A percentile compares a stretch with the other conserved stretches of the same genome.
Conservation (phyloP, 768 basidiomycete genomes). For the Leccinellum albellum region DNA sequence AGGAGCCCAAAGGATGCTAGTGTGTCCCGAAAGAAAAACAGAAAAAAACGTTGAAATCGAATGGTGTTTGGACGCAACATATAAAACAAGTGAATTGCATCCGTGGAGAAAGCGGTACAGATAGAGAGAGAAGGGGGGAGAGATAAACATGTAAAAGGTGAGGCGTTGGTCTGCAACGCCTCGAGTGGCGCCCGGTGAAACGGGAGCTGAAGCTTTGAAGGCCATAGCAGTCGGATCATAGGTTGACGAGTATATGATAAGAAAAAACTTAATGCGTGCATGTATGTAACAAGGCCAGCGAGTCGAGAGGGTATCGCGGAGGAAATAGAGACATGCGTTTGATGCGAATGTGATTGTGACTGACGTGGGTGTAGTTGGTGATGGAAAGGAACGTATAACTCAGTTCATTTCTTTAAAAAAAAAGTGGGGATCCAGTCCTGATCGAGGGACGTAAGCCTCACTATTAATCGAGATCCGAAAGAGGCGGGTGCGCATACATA, state of each 20-base stretch:
- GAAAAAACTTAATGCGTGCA: slow-evolving; percentile 7
- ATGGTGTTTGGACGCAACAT: neutral
- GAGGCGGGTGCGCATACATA: slow-evolving; percentile 3
- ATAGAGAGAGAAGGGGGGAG: neutral
- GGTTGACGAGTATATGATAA: slow-evolving; percentile 10
- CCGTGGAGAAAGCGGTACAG: neutral
- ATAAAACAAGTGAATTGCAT: neutral
- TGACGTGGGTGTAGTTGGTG: slow-evolving; percentile 11
- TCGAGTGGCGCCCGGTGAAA: slow-evolving; percentile 5
- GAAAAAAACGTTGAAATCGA: neutral
- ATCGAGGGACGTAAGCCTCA: neutral
- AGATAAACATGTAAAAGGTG: neutral
- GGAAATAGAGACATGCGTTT: slow-evolving; percentile 10
- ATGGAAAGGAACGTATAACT: slow-evolving; percentile 18
- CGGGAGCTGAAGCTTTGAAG: neutral
- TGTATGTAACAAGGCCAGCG: slow-evolving; percentile 6
- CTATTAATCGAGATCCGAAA: neutral
- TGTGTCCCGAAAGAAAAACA: slow-evolving; percentile 11
- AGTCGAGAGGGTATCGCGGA: slow-evolving; percentile 7
- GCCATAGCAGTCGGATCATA: neutral
- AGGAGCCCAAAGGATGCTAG: neutral
- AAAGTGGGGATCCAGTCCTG: slow-evolving; percentile 23
- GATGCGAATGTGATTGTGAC: slow-evolving; percentile 8
- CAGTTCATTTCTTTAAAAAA: neutral
- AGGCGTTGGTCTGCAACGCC: slow-evolving; percentile 2